These are phyloP conservation scores for Suillus tomentosus DNA, from an alignment of 768 basidiomycete genomes.

Conservation along the genomic window DNA sequence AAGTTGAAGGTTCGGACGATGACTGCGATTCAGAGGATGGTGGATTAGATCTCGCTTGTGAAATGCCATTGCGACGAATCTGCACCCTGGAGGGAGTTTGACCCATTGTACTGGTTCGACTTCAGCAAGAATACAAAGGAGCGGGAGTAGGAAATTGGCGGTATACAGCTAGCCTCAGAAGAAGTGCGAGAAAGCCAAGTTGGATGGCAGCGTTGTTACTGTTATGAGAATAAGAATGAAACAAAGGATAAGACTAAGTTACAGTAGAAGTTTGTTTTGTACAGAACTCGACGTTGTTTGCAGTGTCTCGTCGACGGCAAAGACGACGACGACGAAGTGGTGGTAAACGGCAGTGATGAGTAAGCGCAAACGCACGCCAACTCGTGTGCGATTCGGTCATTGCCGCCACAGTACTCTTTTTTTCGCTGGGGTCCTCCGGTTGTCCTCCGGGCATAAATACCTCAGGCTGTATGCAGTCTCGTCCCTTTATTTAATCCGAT, in stretches of 20 bases:
- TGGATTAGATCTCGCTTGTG: slow-evolving; percentile 10
- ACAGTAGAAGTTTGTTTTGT: slow-evolving; percentile 2
- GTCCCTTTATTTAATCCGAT: no score
- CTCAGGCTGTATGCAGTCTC: no score
- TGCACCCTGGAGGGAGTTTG: slow-evolving; percentile 32
- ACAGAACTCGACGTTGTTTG: slow-evolving; percentile 6
- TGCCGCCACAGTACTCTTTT: background rate
- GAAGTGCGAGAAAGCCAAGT: slow-evolving; percentile 12
- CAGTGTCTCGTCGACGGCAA: background rate
- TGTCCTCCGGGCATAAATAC: no score
- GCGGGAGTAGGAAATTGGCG: background rate
- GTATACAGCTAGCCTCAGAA: slow-evolving; percentile 5
- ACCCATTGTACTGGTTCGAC: slow-evolving; percentile 25
- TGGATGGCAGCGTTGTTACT: slow-evolving; percentile 9
- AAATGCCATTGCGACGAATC: slow-evolving; percentile 15
- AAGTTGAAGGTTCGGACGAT: slow-evolving; percentile 5
- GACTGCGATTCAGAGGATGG: slow-evolving; percentile 17
- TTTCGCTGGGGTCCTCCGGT: no score
- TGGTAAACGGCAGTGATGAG: slow-evolving; percentile 6
- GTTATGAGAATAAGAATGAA: slow-evolving; percentile 9
- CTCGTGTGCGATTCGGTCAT: background rate
- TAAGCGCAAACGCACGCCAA: slow-evolving; percentile 3
- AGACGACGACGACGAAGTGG: slow-evolving; percentile 4
- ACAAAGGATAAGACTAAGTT: slow-evolving; percentile 7
- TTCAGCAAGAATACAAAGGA: slow-evolving; percentile 7